Evolutionary conservation across 176 grass and related monocot genomes (phyloP).

Genomic region (Puya raimondii): DNA sequence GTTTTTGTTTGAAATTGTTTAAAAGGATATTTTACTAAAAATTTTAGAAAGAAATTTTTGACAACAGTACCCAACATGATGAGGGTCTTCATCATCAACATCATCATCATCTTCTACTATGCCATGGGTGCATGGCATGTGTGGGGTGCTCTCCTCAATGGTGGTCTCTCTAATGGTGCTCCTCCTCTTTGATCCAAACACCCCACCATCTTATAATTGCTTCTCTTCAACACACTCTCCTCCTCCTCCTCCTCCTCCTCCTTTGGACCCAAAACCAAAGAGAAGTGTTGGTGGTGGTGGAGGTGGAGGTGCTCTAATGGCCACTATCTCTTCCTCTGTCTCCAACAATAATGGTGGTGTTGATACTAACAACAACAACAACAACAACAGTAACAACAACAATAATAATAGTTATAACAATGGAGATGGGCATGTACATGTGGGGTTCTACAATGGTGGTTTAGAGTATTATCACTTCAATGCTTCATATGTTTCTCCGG

Average conservation of each 20-base stretch:
- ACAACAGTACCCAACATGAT: background rate
- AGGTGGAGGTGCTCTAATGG: slow-evolving; percentile 23
- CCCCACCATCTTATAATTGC: slow-evolving; percentile 11
- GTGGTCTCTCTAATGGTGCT: slow-evolving; percentile 20
- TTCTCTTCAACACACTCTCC: slow-evolving; percentile 13
- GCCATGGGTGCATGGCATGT: slow-evolving; percentile 25
- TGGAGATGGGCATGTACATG: background rate
- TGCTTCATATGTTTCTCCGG: slow-evolving; percentile 5
- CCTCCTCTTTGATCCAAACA: slow-evolving; percentile 24
- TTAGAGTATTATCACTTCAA: background rate
- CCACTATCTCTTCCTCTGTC: slow-evolving; percentile 17
- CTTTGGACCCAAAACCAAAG: slow-evolving; percentile 11
- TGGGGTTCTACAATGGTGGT: no score
- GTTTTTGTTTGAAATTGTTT: no score
- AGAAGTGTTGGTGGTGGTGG: slow-evolving; percentile 15
- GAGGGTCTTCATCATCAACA: slow-evolving; percentile 2
- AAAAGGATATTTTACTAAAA: no score
- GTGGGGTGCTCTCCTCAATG: slow-evolving; percentile 21
- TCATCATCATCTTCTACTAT: slow-evolving; percentile 3
- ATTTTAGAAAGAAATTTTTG: no score
- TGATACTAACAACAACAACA: background rate
- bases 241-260: background rate
- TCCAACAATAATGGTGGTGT: background rate
- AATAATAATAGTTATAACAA: slow-evolving; percentile 23
- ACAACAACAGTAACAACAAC: no score